Evolutionary conservation across 163 green algal genomes (phyloP).

Genomic region (Trebouxiophyceae sp.): DNA sequence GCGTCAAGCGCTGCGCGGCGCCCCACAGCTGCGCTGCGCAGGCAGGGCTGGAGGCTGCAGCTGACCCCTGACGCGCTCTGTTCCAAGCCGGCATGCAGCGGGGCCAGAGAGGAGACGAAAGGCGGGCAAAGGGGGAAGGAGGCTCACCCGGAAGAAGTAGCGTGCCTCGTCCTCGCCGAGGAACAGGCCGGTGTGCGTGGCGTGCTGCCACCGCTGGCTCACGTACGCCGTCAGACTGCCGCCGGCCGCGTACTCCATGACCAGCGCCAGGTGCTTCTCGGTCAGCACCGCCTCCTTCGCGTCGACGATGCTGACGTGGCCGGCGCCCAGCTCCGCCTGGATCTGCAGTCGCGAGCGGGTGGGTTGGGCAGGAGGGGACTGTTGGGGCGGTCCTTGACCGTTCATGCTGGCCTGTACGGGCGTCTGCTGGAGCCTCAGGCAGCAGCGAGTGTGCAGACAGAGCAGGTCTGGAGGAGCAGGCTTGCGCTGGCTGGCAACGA

Average conservation of each 20-base stretch:
- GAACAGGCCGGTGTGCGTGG: slow-evolving; percentile 56
- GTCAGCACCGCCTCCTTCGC: slow-evolving; percentile 74
- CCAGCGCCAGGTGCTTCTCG: slow-evolving; percentile 65
- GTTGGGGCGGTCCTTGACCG: no score
- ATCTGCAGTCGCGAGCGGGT: no score
- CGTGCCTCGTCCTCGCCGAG: slow-evolving; percentile 66
- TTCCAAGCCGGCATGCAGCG: no score
- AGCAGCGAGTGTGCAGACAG: no score
- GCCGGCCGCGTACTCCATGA: slow-evolving; percentile 78
- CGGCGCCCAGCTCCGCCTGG: slow-evolving; percentile 72
- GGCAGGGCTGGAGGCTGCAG: no score
- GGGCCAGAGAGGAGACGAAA: neutral
- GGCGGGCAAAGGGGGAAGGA: neutral
- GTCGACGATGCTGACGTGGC: slow-evolving; percentile 53
- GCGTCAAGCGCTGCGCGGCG: no score
- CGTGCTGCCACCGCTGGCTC: slow-evolving; percentile 19
- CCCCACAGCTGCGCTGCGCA: no score
- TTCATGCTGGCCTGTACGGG: no score
- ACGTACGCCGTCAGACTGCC: slow-evolving; percentile 77
- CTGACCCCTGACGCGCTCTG: no score
- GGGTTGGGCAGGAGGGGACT: no score
- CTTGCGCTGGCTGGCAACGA: neutral
- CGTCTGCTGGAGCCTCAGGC: no score
- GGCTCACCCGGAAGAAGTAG: slow-evolving; percentile 72
- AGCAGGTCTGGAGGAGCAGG: neutral